Base-by-base conservation (phyloP, 768 basidiomycete genomes). In the Clathrus columnatus region DNA sequence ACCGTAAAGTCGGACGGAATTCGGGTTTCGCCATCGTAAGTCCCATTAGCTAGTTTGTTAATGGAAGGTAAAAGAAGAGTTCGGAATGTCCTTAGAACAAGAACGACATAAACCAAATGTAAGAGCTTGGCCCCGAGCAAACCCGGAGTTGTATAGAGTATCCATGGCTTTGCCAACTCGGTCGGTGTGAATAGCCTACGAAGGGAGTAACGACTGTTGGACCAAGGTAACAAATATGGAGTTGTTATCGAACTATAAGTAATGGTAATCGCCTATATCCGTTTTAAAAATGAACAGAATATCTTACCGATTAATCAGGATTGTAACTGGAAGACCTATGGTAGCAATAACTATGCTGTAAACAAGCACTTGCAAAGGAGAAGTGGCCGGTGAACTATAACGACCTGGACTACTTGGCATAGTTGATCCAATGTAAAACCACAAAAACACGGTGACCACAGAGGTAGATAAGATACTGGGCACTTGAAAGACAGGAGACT, bases 101-200 rank as follows among this genome's bases (percentile, higher is more conserved):
- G 63, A 43, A 77, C 69, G 30, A 73, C 65, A 54, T 77, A 81
- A 8, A 67, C 60, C 14, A 81, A 68, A 56, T 78, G 77, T 18
- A 72, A 51, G 5, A 75, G 60, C 46, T 79, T 68, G 0, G 74
- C 68, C 2, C 69, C 63, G 32, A 81, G 68, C 42, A 84, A 69
- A 16, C 81, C 90, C 0, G 90, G 90, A 1, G 89, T 91, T 42
- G 87, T 61, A 65, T 89, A 92, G 44, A 92, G 66, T 36, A 84
- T 75, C 88, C 88, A 92, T 2, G 88, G 90, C 8, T 77, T 77
- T 26, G 79, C 77, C 51, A 83, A 80, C 66, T 92, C 90, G 5
- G 88, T 90, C 5, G 87, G 85, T 0, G 90, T 92, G 54, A 92
- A 73, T 29, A 92, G 73, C 57, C 83, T 68, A 20, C 85, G 84